Percentiles rank a stretch among this genome's conserved stretches.
Evolutionary conservation across 495 filamentous ascomycete species (phyloP).

Genomic region (Rostrohypoxylon terebratum): DNA sequence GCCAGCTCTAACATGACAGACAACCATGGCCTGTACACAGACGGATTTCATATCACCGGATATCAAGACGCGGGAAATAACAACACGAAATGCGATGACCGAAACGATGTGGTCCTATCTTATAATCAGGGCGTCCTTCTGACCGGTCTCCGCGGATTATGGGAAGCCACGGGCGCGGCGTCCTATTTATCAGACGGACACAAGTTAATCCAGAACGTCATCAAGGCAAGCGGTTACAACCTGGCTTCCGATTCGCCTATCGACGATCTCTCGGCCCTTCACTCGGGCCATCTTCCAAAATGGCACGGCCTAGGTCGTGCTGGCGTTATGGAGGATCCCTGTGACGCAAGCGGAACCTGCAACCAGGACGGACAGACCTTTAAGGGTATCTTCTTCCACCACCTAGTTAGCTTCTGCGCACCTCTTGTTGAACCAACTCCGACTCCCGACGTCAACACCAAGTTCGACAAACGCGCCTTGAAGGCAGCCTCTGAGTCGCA

Average conservation of each 20-base stretch:
- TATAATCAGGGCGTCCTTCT: constrained; percentile 98
- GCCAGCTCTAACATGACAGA: constrained; percentile 84
- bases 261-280: constrained; percentile 42
- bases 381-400: constrained; percentile 95
- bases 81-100: constrained; percentile 76
- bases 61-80: constrained; percentile 62
- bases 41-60: constrained; percentile 90
- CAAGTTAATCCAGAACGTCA: constrained; percentile 73
- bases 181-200: constrained; percentile 85
- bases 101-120: constrained; percentile 91
- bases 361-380: constrained; percentile 92
- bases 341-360: constrained; percentile 79
- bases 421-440: constrained; percentile 60
- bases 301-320: constrained; percentile 83
- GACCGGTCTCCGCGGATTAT: constrained; percentile 83
- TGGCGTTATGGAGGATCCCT: constrained; percentile 87
- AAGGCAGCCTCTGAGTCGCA: constrained; percentile 58
- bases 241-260: constrained; percentile 51
- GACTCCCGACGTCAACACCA: constrained; percentile 19
- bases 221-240: constrained; percentile 81
- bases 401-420: constrained; percentile 83
- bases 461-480: constrained; percentile 30
- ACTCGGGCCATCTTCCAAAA: constrained; percentile 49
- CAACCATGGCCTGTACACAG: constrained; percentile 78
- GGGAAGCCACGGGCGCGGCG: constrained; percentile 73